Evolutionary conservation across 202 grass and related monocot genomes (phyloP), one percentile per base, ranked within the genome.

Genomic region (Miscanthus sacchariflorus): DNA sequence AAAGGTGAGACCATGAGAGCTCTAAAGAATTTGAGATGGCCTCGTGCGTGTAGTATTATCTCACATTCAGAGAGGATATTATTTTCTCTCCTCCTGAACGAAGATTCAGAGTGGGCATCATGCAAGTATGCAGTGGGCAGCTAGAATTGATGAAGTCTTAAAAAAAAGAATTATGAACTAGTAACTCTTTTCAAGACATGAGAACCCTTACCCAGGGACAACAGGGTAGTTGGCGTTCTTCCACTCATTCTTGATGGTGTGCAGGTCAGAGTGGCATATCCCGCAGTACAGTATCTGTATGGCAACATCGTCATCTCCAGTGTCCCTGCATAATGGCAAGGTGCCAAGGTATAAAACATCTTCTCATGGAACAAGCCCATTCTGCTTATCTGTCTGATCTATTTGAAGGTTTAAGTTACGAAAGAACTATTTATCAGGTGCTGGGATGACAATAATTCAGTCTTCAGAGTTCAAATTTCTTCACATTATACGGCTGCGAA

Each of bases 201-300:
- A 25, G 46, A 59, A 83, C 19, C 42, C 35, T 50, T 92, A 98
- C 95, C 95, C 95, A 6, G 93, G 48, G 28, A 98, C 89, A 27
- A 94, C 79, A 1, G 93, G 96, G 72, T 96, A 98, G 9, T 72
- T 65, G 72, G 93, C 49, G 15, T 83, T 91, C 63, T 3, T 80
- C 96, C 96, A 96, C 9, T 94, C 96, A 12, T 98, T 98, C 88
- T 89, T 96, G 61, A 90, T 44, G 74, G 63, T 85, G 85, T 98
- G 96, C 72, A 98, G 76, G 75, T 98, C 96, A 15, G 96, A 91
- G 81, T 98, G 96, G 74, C 96, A 98, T 40, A 98, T 90, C 17
- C 96, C 96, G 43, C 96, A 98, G 88, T 93, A 98, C 44, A 96
- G 68, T 52, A 98, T 88, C 87, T 98, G 90, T 80, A 98, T 93